These are phyloP conservation scores for Fusarium nelsonii DNA, from an alignment of 2,329 filamentous ascomycete species.

Conservation along the genomic window DNA sequence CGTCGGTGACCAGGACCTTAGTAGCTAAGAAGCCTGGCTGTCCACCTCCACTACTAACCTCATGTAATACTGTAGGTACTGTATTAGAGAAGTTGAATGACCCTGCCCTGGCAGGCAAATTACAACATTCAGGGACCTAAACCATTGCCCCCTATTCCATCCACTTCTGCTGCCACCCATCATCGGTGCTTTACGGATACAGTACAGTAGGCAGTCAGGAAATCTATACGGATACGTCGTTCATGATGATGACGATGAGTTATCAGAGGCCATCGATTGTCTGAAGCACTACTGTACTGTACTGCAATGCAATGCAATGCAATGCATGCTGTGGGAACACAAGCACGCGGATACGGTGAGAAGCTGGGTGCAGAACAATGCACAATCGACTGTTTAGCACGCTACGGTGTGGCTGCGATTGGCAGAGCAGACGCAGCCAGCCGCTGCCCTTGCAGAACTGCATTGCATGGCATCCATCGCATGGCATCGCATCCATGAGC, in stretches of 20 bases:
- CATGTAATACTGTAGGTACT: too few species aligned
- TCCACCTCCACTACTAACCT: too few species aligned
- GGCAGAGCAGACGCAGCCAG: conserved; percentile 46
- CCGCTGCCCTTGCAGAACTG: conserved; percentile 47
- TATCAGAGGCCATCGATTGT: conserved; percentile 18
- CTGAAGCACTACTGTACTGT: not conserved
- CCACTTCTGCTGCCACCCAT: conserved; percentile 36
- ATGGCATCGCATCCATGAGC: conserved; percentile 10
- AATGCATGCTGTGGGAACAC: conserved; percentile 29
- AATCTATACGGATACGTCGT: conserved; percentile 8
- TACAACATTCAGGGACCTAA: conserved; percentile 36
- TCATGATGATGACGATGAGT: not conserved
- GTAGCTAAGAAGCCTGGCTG: conserved; percentile 3
- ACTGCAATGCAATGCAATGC: not conserved
- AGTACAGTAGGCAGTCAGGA: conserved; percentile 1
- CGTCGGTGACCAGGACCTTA: conserved; percentile 1
- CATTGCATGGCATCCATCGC: not conserved
- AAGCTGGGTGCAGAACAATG: conserved; percentile 32
- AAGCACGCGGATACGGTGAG: conserved; percentile 37
- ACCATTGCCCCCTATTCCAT: conserved; percentile 38
- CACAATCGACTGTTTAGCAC: conserved; percentile 32
- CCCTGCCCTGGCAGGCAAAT: conserved; percentile 36
- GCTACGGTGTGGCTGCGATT: conserved; percentile 40
- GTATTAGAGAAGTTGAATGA: conserved; percentile 5
- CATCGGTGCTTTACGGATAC: not conserved